Conservation (phyloP, 352 stramenopile genomes). For the Globisporangium paddicum region DNA sequence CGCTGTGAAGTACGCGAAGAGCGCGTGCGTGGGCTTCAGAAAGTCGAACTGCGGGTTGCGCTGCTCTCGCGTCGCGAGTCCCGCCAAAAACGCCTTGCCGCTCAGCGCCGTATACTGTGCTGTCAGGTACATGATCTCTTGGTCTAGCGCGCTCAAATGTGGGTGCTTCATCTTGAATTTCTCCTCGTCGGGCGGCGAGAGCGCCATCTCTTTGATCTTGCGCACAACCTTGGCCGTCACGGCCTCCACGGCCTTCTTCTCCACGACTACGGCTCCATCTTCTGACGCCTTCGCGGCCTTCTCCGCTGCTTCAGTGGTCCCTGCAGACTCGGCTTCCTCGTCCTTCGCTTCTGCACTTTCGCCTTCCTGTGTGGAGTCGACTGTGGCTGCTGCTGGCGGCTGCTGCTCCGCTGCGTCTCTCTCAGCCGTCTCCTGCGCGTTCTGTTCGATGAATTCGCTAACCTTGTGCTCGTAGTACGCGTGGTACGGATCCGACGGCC, state of each 20-base stretch:
- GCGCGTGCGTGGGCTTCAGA: constrained; percentile 94
- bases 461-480: constrained; percentile 99
- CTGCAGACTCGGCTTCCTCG: constrained; percentile 11
- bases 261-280: constrained; percentile 53
- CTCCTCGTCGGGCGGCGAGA: constrained; percentile 54
- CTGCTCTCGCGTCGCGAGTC: constrained; percentile 93
- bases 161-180: constrained; percentile 88
- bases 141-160: constrained; percentile 88
- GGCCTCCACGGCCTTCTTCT: constrained; percentile 81
- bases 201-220: constrained; percentile 91
- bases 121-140: constrained; percentile 98
- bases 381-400: not conserved
- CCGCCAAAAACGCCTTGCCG: constrained; percentile 93
- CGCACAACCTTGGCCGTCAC: constrained; percentile 83
- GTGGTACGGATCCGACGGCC: constrained; percentile 93
- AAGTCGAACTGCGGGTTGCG: constrained; percentile 98
- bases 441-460: constrained; percentile 64
- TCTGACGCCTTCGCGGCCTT: constrained; percentile 16
- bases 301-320: constrained; percentile 20
- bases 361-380: constrained; percentile 13
- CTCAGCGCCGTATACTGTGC: constrained; percentile 97
- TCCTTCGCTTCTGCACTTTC: constrained; percentile 5
- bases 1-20: constrained; percentile 98
- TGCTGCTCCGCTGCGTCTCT: constrained; percentile 4
- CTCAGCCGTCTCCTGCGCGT: constrained; percentile 14